Evolutionary conservation across 2,329 filamentous ascomycete genomes (phyloP).

Genomic region (Diplocarpon mali): DNA sequence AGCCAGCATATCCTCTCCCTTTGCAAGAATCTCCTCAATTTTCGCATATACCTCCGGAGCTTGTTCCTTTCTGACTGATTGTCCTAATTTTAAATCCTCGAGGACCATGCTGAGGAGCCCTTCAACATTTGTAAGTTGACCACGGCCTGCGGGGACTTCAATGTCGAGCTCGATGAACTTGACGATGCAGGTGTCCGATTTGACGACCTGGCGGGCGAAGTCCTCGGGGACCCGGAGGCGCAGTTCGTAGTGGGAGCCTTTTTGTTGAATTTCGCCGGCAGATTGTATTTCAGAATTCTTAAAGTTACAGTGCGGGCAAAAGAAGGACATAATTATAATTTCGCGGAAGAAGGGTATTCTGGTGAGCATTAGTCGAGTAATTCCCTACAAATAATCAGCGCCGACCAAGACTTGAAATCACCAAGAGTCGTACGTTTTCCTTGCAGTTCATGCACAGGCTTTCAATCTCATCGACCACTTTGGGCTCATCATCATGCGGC

Average conservation of each 20-base stretch:
- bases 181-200: constrained; percentile 77
- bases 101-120: constrained; percentile 71
- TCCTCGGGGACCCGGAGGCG: constrained; percentile 63
- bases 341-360: constrained; percentile 96
- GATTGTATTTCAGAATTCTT: constrained; percentile 91
- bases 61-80: constrained; percentile 69
- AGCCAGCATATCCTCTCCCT: constrained; percentile 64
- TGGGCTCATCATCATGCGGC: constrained; percentile 34
- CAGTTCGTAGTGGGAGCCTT: constrained; percentile 74
- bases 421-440: constrained; percentile 49
- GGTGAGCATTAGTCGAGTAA: constrained; percentile 77
- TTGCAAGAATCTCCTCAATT: constrained; percentile 64
- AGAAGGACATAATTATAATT: constrained; percentile 94
- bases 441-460: constrained; percentile 82
- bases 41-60: constrained; percentile 70
- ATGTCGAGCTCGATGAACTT: constrained; percentile 86
- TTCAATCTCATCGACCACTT: constrained; percentile 57
- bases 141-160: constrained; percentile 82
- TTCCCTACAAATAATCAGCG: constrained; percentile 44
- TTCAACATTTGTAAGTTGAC: constrained; percentile 89
- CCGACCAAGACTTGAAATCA: no score
- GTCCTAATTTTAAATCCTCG: constrained; percentile 70
- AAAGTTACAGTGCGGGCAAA: constrained; percentile 79
- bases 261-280: constrained; percentile 83
- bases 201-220: constrained; percentile 79